A percentile compares a stretch with the other conserved stretches of the same genome.
phyloP scores from a whole-genome alignment of 1,284 basidiomycete species.

The Cutaneotrichosporon cutaneum region DNA sequence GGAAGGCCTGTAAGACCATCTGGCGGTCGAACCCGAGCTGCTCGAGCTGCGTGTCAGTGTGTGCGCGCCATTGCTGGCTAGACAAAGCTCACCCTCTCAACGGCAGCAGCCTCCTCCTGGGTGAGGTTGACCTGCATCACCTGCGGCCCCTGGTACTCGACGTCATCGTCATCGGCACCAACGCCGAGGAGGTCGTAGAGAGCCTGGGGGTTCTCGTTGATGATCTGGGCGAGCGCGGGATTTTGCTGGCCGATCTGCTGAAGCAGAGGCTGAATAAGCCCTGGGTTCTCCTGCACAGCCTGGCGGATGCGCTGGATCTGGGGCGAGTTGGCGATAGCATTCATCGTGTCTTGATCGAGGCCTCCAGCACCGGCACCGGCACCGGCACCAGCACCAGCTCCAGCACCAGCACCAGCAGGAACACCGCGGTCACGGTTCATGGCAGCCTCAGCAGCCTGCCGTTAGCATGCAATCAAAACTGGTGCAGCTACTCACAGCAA shows the following conservation, averaged over 20 bases:
- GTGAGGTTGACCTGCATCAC: slow-evolving; percentile 69
- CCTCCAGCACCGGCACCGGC: slow-evolving; percentile 35
- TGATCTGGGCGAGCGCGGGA: slow-evolving; percentile 67
- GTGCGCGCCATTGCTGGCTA: slow-evolving; percentile 57
- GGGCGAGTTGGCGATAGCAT: slow-evolving; percentile 60
- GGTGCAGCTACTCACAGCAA: slow-evolving; percentile 44
- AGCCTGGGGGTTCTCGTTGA: slow-evolving; percentile 70
- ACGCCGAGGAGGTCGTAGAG: slow-evolving; percentile 64
- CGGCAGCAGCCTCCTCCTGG: slow-evolving; percentile 78
- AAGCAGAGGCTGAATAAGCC: slow-evolving; percentile 70
- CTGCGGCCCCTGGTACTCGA: slow-evolving; percentile 60
- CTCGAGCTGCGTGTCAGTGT: slow-evolving; percentile 57
- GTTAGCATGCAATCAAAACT: neutral
- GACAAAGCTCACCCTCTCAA: slow-evolving; percentile 59
- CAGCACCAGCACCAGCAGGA: slow-evolving; percentile 48
- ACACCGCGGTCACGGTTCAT: slow-evolving; percentile 52
- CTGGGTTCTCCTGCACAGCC: slow-evolving; percentile 72
- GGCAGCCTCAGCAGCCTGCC: slow-evolving; percentile 51
- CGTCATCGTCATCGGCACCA: slow-evolving; percentile 52
- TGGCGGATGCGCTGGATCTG: slow-evolving; percentile 69
- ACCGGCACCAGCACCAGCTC: slow-evolving; percentile 29
- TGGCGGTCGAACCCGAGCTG: slow-evolving; percentile 81
- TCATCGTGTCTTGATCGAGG: slow-evolving; percentile 13
- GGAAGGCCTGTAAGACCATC: slow-evolving; percentile 78
- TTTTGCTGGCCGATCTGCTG: slow-evolving; percentile 76